Conservation (phyloP, 2,329 filamentous ascomycete species). For the Sporothrix mexicana region DNA sequence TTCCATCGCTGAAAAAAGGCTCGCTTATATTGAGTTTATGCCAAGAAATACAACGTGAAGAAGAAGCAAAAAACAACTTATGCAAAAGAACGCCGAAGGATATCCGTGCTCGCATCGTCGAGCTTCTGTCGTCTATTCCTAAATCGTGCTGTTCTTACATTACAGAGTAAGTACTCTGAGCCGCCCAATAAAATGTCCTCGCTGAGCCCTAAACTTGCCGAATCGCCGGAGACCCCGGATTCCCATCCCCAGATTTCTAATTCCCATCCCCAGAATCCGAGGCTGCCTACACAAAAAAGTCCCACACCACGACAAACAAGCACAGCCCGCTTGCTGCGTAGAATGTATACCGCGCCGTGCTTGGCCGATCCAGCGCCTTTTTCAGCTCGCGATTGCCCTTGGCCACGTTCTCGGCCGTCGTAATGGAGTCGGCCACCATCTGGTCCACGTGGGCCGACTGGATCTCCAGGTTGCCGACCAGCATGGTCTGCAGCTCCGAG, state of each 20-base stretch:
- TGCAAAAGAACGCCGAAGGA: conserved; percentile 16
- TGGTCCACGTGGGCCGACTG: conserved; percentile 91
- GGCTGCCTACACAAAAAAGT: conserved; percentile 63
- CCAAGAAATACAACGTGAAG: not conserved
- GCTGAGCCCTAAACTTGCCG: too few relatives aligned
- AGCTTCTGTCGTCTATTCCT: not conserved
- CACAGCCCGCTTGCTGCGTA: conserved; percentile 79
- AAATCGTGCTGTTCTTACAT: not conserved
- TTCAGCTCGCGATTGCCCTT: conserved; percentile 91
- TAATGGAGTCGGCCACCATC: conserved; percentile 80
- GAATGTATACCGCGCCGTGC: conserved; percentile 77
- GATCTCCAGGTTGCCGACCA: conserved; percentile 82
- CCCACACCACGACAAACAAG: conserved; percentile 76
- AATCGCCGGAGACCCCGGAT: too few relatives aligned
- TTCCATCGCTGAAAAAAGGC: not conserved
- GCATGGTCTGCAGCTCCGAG: conserved; percentile 85
- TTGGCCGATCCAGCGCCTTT: conserved; percentile 74
- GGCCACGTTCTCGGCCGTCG: conserved; percentile 84
- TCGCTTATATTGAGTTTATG: conserved; percentile 16
- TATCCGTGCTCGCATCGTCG: not conserved
- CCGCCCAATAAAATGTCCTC: not conserved
- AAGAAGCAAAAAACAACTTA: not conserved
- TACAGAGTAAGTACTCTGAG: not conserved
- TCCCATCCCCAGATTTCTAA: too few relatives aligned
- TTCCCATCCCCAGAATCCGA: too few relatives aligned